Base-by-base conservation (phyloP, 176 grass and related monocot genomes). In the Aegilops sharonensis region DNA sequence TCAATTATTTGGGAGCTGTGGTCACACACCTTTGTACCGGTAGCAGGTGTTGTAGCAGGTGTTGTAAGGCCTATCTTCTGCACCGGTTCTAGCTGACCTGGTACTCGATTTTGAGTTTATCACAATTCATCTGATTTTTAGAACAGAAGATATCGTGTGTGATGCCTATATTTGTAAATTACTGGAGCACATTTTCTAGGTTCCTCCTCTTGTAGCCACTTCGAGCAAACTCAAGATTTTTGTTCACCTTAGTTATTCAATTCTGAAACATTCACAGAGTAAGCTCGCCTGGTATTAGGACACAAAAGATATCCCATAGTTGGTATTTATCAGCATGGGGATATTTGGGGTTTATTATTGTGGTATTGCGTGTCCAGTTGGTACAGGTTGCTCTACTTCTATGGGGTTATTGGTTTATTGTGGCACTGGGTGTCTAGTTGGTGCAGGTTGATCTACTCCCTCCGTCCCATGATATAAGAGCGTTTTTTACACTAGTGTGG, bases 401-500 rank as follows among this genome's bases (percentile, higher is more conserved):
- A 23, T 80, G 77, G 43, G n/a, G 64, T 56, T 78, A 48, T 48
- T 75, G 12, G 29, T 35, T 77, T 66, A 48, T n/a, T 68, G n/a
- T 40, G n/a, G 6, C 68, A 20, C 42, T 5, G 8, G 9, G 21
- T 31, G 11, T 50, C 63, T 61, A 78, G 62, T 40, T 36, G 62
- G 5, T 11, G 30, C 48, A 64, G 13, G 13, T 6, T 80, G 78
- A 42, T 42, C 8, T n/a, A n/a, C n/a, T n/a, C n/a, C n/a, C n/a
- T n/a, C n/a, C n/a, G n/a, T n/a, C n/a, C n/a, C n/a, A n/a, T n/a
- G n/a, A n/a, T n/a, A n/a, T n/a, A n/a, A n/a, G n/a, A n/a, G n/a
- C n/a, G n/a, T n/a, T n/a, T n/a, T n/a, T n/a, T n/a, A n/a, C n/a
- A n/a, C n/a, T n/a, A n/a, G n/a, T n/a, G n/a, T n/a, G n/a, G n/a